These are phyloP conservation scores for Malassezia caprae DNA, from an alignment of 1,284 basidiomycete genomes.

Conservation along the genomic window DNA sequence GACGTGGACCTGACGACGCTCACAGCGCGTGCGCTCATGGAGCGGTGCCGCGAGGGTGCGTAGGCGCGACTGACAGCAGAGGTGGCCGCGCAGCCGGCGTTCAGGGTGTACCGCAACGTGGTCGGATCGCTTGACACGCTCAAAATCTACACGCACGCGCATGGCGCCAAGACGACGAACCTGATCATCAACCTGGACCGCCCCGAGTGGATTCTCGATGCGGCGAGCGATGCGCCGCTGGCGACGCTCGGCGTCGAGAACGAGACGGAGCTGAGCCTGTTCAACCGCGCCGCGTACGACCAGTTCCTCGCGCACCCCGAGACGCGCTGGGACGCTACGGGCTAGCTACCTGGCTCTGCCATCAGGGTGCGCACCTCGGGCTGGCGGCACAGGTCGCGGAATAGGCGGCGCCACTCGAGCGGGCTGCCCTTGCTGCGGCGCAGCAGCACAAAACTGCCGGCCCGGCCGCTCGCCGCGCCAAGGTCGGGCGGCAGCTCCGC, in stretches of 20 bases:
- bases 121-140: slow-evolving; percentile 59
- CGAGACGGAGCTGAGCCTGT: slow-evolving; percentile 43
- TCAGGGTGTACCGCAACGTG: slow-evolving; percentile 32
- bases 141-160: slow-evolving; percentile 86
- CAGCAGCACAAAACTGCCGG: slow-evolving; percentile 37
- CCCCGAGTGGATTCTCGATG: slow-evolving; percentile 35
- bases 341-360: neutral
- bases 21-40: slow-evolving; percentile 68
- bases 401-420: slow-evolving; percentile 49
- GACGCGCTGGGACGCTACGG: slow-evolving; percentile 33
- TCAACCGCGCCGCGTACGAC: slow-evolving; percentile 36
- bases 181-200: slow-evolving; percentile 47
- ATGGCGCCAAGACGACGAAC: slow-evolving; percentile 65
- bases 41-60: slow-evolving; percentile 59
- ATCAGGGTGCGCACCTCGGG: slow-evolving; percentile 9
- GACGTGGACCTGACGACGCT: slow-evolving; percentile 67
- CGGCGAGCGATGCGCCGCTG: slow-evolving; percentile 17
- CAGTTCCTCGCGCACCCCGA: slow-evolving; percentile 33
- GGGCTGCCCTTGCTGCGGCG: slow-evolving; percentile 47
- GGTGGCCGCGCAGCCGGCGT: slow-evolving; percentile 25
- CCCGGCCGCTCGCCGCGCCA: slow-evolving; percentile 3
- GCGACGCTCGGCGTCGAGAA: slow-evolving; percentile 38
- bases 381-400: slow-evolving; percentile 29
- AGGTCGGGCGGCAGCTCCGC: slow-evolving; percentile 7
- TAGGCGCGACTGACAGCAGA: slow-evolving; percentile 8